A percentile compares a stretch with the other conserved stretches of the same genome.
Conservation (phyloP, 495 filamentous ascomycete genomes). For the Tirmania nivea region DNA sequence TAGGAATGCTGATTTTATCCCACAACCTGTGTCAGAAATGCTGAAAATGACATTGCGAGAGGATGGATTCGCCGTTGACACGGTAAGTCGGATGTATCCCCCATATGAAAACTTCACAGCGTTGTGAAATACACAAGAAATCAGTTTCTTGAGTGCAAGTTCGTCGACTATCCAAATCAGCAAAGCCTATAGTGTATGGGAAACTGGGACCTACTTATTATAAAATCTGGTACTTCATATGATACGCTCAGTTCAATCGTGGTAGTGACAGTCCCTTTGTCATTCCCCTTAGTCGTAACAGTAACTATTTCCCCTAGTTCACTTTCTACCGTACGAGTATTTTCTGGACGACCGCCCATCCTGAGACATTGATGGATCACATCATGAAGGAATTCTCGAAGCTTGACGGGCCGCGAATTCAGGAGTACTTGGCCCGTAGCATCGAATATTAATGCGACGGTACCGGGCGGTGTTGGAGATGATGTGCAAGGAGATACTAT, state of each 20-base stretch:
- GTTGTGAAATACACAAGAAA: conserved; percentile 55
- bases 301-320: conserved; percentile 45
- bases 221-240: conserved; percentile 38
- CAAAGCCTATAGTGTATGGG: conserved; percentile 1
- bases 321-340: conserved; percentile 35
- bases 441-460: conserved; percentile 10
- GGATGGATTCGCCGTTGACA: conserved; percentile 25
- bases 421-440: conserved; percentile 16
- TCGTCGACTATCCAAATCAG: conserved; percentile 33
- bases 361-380: conserved; percentile 50
- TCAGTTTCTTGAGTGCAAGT: conserved; percentile 48
- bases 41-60: conserved; percentile 36
- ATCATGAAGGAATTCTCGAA: conserved; percentile 43
- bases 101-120: conserved; percentile 61
- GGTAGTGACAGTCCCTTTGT: conserved; percentile 35
- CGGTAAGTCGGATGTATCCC: conserved; percentile 40
- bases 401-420: conserved; percentile 31
- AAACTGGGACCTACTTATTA: conserved; percentile 28
- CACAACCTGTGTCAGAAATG: conserved; percentile 48
- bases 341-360: conserved; percentile 53
- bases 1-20: conserved; percentile 47
- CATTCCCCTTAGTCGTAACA: conserved; percentile 35
- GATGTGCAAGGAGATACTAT: not conserved
- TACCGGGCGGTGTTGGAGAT: not conserved
- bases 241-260: conserved; percentile 49